Percentiles rank a stretch among this genome's conserved stretches.
Evolutionary conservation across 257 asterid species (phyloP).

Genomic region (Nyctanthes arbortristis): DNA sequence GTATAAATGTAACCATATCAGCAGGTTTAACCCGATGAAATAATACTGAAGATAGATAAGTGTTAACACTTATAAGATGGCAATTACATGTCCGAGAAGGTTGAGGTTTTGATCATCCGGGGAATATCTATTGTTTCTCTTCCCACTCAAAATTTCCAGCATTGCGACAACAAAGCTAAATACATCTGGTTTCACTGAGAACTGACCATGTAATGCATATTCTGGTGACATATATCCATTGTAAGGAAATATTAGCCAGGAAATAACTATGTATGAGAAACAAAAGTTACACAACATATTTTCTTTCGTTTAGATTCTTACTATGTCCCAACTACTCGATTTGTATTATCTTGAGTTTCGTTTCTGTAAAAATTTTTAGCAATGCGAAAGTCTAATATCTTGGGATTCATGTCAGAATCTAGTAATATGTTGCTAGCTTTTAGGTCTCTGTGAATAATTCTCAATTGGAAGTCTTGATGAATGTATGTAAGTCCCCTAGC

Average conservation of each 20-base stretch:
- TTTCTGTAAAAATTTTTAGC: slow-evolving; percentile 43
- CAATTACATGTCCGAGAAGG: slow-evolving; percentile 38
- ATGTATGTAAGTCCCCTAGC: slow-evolving; percentile 54
- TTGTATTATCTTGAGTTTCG: slow-evolving; percentile 28
- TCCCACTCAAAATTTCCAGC: slow-evolving; percentile 40
- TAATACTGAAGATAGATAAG: no score
- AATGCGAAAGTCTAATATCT: slow-evolving; percentile 52
- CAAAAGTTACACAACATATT: background rate
- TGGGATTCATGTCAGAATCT: slow-evolving; percentile 46
- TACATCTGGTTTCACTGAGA: slow-evolving; percentile 39
- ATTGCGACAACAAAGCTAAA: slow-evolving; percentile 41
- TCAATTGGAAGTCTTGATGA: slow-evolving; percentile 48
- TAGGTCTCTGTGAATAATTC: slow-evolving; percentile 53
- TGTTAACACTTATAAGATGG: background rate
- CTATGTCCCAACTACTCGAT: slow-evolving; percentile 40
- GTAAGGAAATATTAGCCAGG: slow-evolving; percentile 7
- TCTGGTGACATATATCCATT: no score
- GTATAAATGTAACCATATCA: background rate
- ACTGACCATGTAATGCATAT: slow-evolving; percentile 37
- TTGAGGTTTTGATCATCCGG: slow-evolving; percentile 32
- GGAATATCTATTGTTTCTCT: slow-evolving; percentile 34
- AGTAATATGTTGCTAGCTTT: slow-evolving; percentile 49
- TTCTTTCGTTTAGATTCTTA: slow-evolving; percentile 12
- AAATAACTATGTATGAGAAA: background rate
- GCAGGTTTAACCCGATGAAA: background rate